Conservation (phyloP, 169 alveolate genomes). For the Cryptosporidium xiaoi region DNA sequence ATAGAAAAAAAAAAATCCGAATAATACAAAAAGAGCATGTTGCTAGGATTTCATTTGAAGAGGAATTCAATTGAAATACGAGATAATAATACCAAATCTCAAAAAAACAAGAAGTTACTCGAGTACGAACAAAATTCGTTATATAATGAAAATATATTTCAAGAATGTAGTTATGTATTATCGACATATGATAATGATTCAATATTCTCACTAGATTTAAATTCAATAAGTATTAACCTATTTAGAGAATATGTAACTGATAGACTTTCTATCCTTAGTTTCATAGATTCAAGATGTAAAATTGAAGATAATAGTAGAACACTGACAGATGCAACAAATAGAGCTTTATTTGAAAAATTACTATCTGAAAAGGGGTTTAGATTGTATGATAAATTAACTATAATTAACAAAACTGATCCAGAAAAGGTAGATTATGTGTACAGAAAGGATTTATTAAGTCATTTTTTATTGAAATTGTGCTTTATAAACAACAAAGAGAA, state of each 20-base stretch:
- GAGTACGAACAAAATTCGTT: slow-evolving; percentile 41
- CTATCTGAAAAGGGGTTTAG: slow-evolving; percentile 58
- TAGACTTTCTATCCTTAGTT: slow-evolving; percentile 44
- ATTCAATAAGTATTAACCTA: slow-evolving; percentile 55
- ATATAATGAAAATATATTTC: slow-evolving; percentile 30
- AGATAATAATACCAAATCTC: neutral
- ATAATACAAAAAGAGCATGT: slow-evolving; percentile 2
- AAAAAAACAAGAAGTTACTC: neutral
- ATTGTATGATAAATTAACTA: slow-evolving; percentile 18
- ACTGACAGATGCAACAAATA: slow-evolving; percentile 37
- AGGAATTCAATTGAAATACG: slow-evolving; percentile 12
- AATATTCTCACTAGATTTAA: slow-evolving; percentile 19
- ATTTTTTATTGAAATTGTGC: slow-evolving; percentile 54
- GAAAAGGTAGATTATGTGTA: slow-evolving; percentile 4
- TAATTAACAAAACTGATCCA: slow-evolving; percentile 39
- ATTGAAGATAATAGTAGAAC: slow-evolving; percentile 25
- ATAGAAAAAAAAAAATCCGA: neutral
- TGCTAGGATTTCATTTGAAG: slow-evolving; percentile 50
- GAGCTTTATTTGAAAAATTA: slow-evolving; percentile 24
- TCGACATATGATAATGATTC: slow-evolving; percentile 51
- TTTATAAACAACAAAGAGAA: slow-evolving; percentile 83
- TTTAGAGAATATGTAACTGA: slow-evolving; percentile 54
- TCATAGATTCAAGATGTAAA: slow-evolving; percentile 34
- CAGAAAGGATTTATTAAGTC: slow-evolving; percentile 61
- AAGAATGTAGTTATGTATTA: slow-evolving; percentile 54